phyloP scores from a whole-genome alignment of 257 asterid species.

The Avicennia marina region DNA sequence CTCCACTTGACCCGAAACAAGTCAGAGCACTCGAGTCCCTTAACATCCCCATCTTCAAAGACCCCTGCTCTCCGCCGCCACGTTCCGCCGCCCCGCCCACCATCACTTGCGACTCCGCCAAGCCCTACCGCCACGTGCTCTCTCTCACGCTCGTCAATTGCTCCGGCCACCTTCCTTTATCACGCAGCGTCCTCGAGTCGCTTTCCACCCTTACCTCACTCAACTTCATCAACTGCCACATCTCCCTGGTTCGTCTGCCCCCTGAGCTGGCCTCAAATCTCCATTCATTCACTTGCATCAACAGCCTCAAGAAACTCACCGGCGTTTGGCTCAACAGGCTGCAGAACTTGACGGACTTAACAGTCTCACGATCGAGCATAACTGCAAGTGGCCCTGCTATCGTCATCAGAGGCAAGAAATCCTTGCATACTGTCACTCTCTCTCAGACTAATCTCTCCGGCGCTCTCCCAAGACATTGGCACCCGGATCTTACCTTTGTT shows the following conservation, averaged over 20 bases:
- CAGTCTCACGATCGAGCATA: conserved; percentile 46
- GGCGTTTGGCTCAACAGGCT: conserved; percentile 68
- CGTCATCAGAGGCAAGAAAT: conserved; percentile 42
- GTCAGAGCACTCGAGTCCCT: conserved; percentile 77
- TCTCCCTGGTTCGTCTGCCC: conserved; percentile 62
- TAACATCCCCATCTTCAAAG: conserved; percentile 53
- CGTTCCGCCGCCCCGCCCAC: conserved; percentile 35
- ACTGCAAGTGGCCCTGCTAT: conserved; percentile 61
- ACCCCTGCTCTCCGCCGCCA: conserved; percentile 60
- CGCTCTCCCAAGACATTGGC: conserved; percentile 59
- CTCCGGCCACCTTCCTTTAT: conserved; percentile 65
- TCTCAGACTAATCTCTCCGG: conserved; percentile 69
- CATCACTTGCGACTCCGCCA: conserved; percentile 55
- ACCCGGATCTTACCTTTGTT: conserved; percentile 48
- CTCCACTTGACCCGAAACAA: conserved; percentile 83
- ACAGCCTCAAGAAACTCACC: conserved; percentile 63
- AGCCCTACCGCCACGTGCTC: conserved; percentile 77
- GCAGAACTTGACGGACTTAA: conserved; percentile 43
- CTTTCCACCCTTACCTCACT: conserved; percentile 68
- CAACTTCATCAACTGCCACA: conserved; percentile 69
- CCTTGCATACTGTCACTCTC: conserved; percentile 44
- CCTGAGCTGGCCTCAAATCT: conserved; percentile 55
- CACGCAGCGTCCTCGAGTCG: conserved; percentile 63
- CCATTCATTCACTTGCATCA: conserved; percentile 61
- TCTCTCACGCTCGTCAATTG: conserved; percentile 79